Conservation (phyloP, 306 rosid species). For the Argentina anserina region DNA sequence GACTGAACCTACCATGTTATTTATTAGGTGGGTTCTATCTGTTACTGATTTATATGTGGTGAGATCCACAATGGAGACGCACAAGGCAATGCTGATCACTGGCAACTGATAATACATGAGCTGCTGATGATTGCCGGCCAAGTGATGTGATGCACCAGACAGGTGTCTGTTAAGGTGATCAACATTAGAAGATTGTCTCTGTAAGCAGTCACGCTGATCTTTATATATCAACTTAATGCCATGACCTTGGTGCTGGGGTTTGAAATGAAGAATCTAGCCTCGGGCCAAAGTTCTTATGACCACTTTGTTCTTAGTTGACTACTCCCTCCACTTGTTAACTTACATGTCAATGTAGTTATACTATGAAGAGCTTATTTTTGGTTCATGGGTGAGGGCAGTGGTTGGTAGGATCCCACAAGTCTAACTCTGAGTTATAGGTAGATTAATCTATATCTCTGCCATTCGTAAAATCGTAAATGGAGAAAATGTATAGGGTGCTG, state of each 20-base stretch:
- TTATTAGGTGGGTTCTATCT: not conserved
- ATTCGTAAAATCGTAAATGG: not conserved
- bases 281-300: not conserved
- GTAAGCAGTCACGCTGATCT: not conserved
- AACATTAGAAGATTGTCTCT: not conserved
- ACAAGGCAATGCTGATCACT: not conserved
- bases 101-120: not conserved
- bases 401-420: not conserved
- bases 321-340: not conserved
- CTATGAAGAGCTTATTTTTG: not conserved
- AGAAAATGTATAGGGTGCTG: not conserved
- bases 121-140: not conserved
- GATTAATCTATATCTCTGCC: not conserved
- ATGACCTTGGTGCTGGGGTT: not conserved
- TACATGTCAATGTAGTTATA: not conserved
- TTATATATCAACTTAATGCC: no score
- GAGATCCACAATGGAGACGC: not conserved
- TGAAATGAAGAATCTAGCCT: not conserved
- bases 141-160: not conserved
- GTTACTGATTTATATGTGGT: not conserved
- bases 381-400: not conserved
- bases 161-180: not conserved
- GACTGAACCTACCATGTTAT: not conserved
- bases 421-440: not conserved
- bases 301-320: not conserved